A percentile compares a stretch with the other conserved stretches of the same genome.
phyloP scores from a whole-genome alignment of 331 rosid species.

The Malus hybrid region DNA sequence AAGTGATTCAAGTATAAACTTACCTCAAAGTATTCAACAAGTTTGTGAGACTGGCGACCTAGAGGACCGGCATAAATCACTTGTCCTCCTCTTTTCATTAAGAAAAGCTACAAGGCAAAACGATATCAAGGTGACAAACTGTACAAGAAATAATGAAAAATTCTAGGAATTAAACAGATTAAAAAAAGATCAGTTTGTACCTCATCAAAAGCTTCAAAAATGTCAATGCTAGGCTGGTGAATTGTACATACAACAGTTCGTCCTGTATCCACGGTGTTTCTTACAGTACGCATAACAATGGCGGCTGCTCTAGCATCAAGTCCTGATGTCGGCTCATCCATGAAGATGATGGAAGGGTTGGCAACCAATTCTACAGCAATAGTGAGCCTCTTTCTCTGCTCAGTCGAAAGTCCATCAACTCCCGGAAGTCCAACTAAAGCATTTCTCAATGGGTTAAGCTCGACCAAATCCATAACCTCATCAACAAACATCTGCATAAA shows the following conservation, averaged over 20 bases:
- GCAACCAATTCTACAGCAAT: constrained; percentile 40
- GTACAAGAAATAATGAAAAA: background rate
- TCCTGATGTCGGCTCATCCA: constrained; percentile 44
- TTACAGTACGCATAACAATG: constrained; percentile 33
- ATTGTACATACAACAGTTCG: constrained; percentile 26
- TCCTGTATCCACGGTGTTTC: constrained; percentile 24
- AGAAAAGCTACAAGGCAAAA: constrained; percentile 14
- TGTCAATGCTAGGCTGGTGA: constrained; percentile 40
- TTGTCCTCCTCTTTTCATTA: constrained; percentile 33
- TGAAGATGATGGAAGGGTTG: constrained; percentile 40
- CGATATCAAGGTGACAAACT: background rate
- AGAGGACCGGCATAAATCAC: constrained; percentile 33
- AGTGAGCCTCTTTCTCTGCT: constrained; percentile 36
- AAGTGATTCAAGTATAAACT: background rate
- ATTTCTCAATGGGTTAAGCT: constrained; percentile 22
- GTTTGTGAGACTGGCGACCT: constrained; percentile 23
- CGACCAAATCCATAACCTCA: constrained; percentile 36
- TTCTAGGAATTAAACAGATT: background rate
- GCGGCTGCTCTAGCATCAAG: constrained; percentile 39
- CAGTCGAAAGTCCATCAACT: constrained; percentile 32
- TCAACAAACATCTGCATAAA: constrained; percentile 24
- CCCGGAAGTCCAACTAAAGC: constrained; percentile 40
- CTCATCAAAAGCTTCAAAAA: constrained; percentile 43
- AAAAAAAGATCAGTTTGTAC: constrained; percentile 1
- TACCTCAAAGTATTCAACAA: constrained; percentile 37